A percentile compares a stretch with the other conserved stretches of the same genome.
These are phyloP conservation scores for Salix caprea DNA, from an alignment of 345 rosid genomes.

Conservation along the genomic window DNA sequence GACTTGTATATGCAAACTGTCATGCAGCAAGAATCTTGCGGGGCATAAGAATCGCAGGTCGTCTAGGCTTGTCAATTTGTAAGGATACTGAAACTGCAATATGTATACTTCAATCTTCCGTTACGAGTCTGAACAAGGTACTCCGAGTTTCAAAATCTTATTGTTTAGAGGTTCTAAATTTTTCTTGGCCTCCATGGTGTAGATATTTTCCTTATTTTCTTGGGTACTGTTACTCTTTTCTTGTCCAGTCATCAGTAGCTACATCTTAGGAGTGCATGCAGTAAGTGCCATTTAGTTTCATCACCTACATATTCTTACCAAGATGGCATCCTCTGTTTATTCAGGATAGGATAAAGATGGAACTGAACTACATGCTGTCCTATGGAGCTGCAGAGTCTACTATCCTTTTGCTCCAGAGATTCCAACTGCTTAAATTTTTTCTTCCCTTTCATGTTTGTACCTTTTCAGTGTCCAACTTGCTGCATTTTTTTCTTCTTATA, in stretches of 20 bases:
- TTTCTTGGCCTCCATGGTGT: neutral
- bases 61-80: conserved; percentile 62
- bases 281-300: neutral
- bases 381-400: conserved; percentile 90
- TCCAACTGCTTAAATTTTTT: conserved; percentile 61
- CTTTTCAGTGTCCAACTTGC: conserved; percentile 13
- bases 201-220: neutral
- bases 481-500: neutral
- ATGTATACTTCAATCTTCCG: conserved; percentile 46
- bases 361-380: conserved; percentile 80
- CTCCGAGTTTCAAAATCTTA: conserved; percentile 1
- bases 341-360: conserved; percentile 84
- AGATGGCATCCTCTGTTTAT: conserved; percentile 21
- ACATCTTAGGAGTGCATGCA: neutral
- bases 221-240: neutral
- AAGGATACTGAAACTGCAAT: conserved; percentile 68
- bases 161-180: conserved; percentile 2
- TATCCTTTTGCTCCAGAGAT: conserved; percentile 67
- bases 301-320: conserved; percentile 12
- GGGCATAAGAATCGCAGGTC: conserved; percentile 88
- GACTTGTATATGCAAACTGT: conserved; percentile 3
- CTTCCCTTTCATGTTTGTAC: conserved; percentile 75
- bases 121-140: conserved; percentile 64
- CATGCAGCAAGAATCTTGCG: conserved; percentile 84
- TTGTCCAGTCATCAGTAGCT: neutral